Percentiles rank a stretch among this genome's conserved stretches.
phyloP scores from a whole-genome alignment of 805 yeast genomes.

The Yarrowia hollandica region DNA sequence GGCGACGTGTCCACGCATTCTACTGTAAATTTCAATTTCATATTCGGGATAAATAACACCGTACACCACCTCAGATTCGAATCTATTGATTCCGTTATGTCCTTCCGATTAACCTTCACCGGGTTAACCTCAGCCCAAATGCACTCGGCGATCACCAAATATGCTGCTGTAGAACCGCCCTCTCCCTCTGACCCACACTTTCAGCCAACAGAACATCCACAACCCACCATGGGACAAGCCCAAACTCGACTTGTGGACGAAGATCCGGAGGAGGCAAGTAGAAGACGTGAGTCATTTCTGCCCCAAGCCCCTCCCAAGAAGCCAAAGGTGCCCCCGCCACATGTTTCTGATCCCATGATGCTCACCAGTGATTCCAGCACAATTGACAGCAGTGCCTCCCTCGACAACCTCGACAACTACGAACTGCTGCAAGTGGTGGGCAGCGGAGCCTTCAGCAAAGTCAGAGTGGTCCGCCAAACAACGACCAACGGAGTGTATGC shows the following conservation, averaged over 20 bases:
- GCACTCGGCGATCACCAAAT: slow-evolving; percentile 12
- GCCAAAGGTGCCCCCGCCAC: background rate
- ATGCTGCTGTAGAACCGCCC: background rate
- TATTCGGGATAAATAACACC: too few relatives aligned
- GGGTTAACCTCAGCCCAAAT: slow-evolving; percentile 12
- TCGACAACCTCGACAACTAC: slow-evolving; percentile 33
- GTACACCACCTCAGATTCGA: too few relatives aligned
- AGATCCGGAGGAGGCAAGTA: slow-evolving; percentile 14
- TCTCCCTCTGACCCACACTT: background rate
- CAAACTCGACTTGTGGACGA: slow-evolving; percentile 27
- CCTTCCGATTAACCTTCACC: background rate
- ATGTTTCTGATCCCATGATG: background rate
- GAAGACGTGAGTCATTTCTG: slow-evolving; percentile 11
- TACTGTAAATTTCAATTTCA: too few relatives aligned
- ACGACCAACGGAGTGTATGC: slow-evolving; percentile 54
- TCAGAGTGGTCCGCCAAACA: slow-evolving; percentile 47
- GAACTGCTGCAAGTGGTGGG: slow-evolving; percentile 63
- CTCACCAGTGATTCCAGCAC: background rate
- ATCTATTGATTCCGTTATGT: background rate
- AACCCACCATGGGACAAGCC: slow-evolving; percentile 19
- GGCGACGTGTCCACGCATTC: too few relatives aligned
- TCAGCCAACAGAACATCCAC: background rate
- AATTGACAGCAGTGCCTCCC: background rate
- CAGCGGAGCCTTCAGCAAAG: slow-evolving; percentile 83
- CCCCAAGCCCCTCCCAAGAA: slow-evolving; percentile 15